Percentiles rank a stretch among this genome's conserved stretches.
These are phyloP conservation scores for Daucus carota DNA, from an alignment of 129 eudicot genomes.

Conservation along the genomic window DNA sequence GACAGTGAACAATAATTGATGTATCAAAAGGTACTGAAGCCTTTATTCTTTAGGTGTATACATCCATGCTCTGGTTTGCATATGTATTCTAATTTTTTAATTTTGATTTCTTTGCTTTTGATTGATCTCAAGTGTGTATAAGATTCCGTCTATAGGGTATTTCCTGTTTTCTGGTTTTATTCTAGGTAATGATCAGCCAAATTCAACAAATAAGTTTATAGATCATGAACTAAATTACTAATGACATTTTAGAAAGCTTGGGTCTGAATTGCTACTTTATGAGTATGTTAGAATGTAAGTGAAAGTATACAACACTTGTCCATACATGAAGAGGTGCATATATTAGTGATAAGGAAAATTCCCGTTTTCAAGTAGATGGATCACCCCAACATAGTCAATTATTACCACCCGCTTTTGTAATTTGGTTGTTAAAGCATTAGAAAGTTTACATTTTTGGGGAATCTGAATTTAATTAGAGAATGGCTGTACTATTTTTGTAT, in stretches of 20 bases:
- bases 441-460: neutral
- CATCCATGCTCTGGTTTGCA: neutral
- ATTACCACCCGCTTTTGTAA: neutral
- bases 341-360: constrained; percentile 5
- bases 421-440: neutral
- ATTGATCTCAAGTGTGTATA: neutral
- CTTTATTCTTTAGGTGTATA: neutral
- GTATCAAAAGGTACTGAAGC: neutral
- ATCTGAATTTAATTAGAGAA: neutral
- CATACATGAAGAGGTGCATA: neutral
- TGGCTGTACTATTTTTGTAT: neutral
- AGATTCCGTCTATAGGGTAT: neutral
- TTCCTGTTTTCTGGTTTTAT: neutral
- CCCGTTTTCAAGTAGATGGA: constrained; percentile 9
- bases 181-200: neutral
- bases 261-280: neutral
- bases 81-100: neutral
- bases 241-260: neutral
- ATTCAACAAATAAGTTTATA: neutral
- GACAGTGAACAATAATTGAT: constrained; percentile 1
- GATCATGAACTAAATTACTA: neutral
- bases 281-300: neutral
- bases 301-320: neutral
- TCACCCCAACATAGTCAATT: constrained; percentile 4
- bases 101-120: neutral